A percentile compares a stretch with the other conserved stretches of the same genome.
Evolutionary conservation across 169 alveolate genomes (phyloP).

Genomic region (Haemoproteus tartakovskyi): DNA sequence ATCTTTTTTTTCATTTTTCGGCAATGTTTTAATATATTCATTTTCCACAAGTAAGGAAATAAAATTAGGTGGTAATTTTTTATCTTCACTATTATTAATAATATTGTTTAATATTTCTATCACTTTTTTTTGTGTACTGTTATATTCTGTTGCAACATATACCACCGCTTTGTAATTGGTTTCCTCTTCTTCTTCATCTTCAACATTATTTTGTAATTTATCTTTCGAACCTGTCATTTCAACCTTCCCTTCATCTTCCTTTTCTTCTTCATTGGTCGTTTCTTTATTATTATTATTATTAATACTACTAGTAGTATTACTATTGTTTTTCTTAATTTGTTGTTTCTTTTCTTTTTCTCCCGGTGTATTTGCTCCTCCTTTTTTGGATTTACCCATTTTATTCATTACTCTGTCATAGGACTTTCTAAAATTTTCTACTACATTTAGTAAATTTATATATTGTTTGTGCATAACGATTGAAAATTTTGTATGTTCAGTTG

Average conservation of each 20-base stretch:
- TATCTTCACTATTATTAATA: constrained; percentile 55
- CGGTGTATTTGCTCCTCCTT: not conserved
- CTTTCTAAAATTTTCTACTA: constrained; percentile 54
- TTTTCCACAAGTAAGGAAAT: constrained; percentile 66
- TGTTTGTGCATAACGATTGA: constrained; percentile 72
- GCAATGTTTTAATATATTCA: constrained; percentile 65
- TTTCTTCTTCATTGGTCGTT: not conserved
- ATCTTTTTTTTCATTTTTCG: constrained; percentile 76
- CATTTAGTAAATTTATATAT: constrained; percentile 47
- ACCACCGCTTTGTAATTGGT: constrained; percentile 13
- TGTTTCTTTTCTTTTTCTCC: not conserved
- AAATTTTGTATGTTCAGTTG: constrained; percentile 65
- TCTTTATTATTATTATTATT: too few species aligned
- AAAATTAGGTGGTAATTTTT: constrained; percentile 48
- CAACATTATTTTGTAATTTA: constrained; percentile 50
- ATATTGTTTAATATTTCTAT: constrained; percentile 57
- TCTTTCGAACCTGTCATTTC: too few species aligned
- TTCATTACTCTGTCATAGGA: constrained; percentile 45
- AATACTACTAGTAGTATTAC: not conserved
- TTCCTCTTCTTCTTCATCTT: constrained; percentile 37
- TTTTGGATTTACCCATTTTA: constrained; percentile 14
- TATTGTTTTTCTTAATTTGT: not conserved
- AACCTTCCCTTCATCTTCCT: not conserved
- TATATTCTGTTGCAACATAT: constrained; percentile 63
- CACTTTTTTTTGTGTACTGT: constrained; percentile 65